Percentiles rank a stretch among this genome's conserved stretches.
Conservation (phyloP, 2,329 filamentous ascomycete genomes). For the Fusarium sp. region DNA sequence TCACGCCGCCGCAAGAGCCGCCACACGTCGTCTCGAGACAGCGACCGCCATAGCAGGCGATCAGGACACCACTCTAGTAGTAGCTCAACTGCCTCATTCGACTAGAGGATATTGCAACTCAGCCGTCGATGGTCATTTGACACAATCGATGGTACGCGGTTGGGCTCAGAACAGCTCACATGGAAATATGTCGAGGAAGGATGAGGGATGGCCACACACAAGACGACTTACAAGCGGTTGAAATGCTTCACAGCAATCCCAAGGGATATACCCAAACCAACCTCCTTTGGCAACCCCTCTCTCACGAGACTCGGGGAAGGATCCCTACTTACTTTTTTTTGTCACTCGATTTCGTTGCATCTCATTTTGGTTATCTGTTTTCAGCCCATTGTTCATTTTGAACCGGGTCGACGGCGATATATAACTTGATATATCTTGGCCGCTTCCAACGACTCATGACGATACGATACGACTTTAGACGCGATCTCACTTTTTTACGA, state of each 20-base stretch:
- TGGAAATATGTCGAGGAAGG: slow-evolving; percentile 28
- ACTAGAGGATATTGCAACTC: slow-evolving; percentile 54
- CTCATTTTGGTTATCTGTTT: slow-evolving; percentile 6
- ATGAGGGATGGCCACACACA: slow-evolving; percentile 36
- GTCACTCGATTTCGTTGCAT: not conserved
- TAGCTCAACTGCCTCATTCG: slow-evolving; percentile 71
- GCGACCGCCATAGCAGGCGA: slow-evolving; percentile 60
- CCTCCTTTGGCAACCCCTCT: slow-evolving; percentile 44
- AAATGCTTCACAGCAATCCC: slow-evolving; percentile 56
- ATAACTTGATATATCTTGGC: slow-evolving; percentile 19
- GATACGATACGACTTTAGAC: slow-evolving; percentile 47
- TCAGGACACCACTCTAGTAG: slow-evolving; percentile 72
- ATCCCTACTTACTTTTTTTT: slow-evolving; percentile 15
- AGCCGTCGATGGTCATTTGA: slow-evolving; percentile 10
- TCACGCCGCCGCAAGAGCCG: slow-evolving; percentile 65
- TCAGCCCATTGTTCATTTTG: slow-evolving; percentile 9
- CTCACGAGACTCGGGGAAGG: slow-evolving; percentile 42
- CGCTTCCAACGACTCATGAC: slow-evolving; percentile 45
- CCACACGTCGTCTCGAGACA: slow-evolving; percentile 62
- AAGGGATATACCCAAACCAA: slow-evolving; percentile 49
- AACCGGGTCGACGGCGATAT: slow-evolving; percentile 26
- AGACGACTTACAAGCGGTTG: slow-evolving; percentile 52
- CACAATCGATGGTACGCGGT: slow-evolving; percentile 21
- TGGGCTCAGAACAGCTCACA: slow-evolving; percentile 30
- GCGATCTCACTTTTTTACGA: slow-evolving; percentile 39